Evolutionary conservation across 306 rosid species (phyloP), one percentile per base, ranked within the genome.

Genomic region (Cicer pinnatifidum): DNA sequence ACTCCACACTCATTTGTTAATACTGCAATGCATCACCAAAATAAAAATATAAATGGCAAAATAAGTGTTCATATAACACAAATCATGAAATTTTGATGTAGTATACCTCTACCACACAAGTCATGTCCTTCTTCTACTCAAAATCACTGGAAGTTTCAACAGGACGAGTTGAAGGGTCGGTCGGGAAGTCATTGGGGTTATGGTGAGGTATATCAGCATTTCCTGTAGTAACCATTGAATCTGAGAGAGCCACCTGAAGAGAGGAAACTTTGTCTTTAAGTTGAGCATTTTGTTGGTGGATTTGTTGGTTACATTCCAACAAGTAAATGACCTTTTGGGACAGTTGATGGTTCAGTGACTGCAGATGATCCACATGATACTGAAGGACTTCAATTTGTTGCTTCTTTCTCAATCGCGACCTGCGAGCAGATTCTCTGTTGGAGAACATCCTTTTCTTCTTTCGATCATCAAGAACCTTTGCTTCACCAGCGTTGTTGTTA

Each of bases 401-500:
- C 76, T 75, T 79, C 81, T 89, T 91, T 80, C 97, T 73, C 97
- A 87, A 85, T 57, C 89, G 44, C 1, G 90, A 87, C 80, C 94
- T 77, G 64, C 90, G 83, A 52, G 97, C 95, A 0, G 95, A 89
- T 85, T 91, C 95, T 83, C 92, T 71, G 75, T 91, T 91, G 20
- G 95, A 91, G 64, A 86, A 86, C 97, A 91, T 89, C 74, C 97
- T 81, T 67, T 92, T 78, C 85, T 86, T 88, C 79, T 84, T 85
- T 72, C 91, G 59, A 56, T 89, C 92, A 46, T 91, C 89, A 53
- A 88, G 83, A 38, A 75, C 89, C 60, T 85, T 91, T 1, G 85
- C 90, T 66, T 89, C 89, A 10, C 85, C 95, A 13, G 88, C 81
- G 12, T 80, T 79, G 83, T 80, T 78, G 85, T 81, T 88, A 80